Evolutionary conservation across 78 protist genomes (phyloP).

Genomic region (Cavenderia fasciculata): DNA sequence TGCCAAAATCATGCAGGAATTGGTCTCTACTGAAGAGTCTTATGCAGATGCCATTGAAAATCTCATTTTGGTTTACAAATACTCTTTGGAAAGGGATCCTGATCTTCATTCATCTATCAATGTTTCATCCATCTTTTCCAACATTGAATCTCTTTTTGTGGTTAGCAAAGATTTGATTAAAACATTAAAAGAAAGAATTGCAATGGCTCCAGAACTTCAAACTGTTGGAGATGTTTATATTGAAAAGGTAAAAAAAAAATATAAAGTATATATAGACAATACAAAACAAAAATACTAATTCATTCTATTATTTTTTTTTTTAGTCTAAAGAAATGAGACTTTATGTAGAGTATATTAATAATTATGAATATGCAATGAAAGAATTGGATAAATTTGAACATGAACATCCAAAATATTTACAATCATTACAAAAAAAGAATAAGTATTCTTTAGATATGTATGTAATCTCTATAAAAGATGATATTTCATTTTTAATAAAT

Average conservation of each 20-base stretch:
- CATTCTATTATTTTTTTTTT: no score
- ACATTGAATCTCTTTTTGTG: constrained; percentile 38
- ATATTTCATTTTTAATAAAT: neutral
- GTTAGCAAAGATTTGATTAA: constrained; percentile 54
- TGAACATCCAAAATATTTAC: constrained; percentile 23
- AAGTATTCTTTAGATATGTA: constrained; percentile 69
- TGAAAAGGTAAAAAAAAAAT: constrained; percentile 2
- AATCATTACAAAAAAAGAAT: constrained; percentile 25
- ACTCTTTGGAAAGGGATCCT: constrained; percentile 19
- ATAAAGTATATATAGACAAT: no score
- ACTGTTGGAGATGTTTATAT: constrained; percentile 53
- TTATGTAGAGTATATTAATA: constrained; percentile 44
- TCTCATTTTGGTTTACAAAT: constrained; percentile 23
- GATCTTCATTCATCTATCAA: neutral
- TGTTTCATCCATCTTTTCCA: constrained; percentile 8
- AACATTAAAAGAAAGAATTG: constrained; percentile 12
- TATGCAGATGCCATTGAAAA: constrained; percentile 61
- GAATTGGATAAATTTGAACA: constrained; percentile 26
- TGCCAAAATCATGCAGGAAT: constrained; percentile 24
- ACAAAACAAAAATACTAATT: no score
- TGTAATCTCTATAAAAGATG: neutral
- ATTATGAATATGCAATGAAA: constrained; percentile 41
- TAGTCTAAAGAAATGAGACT: constrained; percentile 44
- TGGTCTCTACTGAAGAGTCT: constrained; percentile 59
- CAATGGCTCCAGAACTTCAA: constrained; percentile 1